Conservation (phyloP, 192 early-diverging fungal species). For the Backusella westeae region DNA sequence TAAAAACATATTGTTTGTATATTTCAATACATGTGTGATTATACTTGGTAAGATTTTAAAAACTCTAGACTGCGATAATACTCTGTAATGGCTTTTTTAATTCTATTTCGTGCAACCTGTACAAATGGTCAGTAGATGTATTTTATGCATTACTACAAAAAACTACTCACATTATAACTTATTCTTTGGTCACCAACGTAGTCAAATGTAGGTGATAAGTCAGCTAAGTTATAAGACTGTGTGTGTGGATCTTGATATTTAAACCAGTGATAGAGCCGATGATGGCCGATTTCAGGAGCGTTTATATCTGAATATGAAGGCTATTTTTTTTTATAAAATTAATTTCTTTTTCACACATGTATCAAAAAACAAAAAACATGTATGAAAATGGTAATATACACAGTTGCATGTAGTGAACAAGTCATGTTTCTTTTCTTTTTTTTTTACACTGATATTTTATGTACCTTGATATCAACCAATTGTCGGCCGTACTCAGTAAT, state of each 20-base stretch:
- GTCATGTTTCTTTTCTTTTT: too few species aligned
- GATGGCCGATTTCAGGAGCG: not conserved
- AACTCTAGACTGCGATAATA: slow-evolving; percentile 71
- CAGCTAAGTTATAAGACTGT: not conserved
- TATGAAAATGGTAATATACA: not conserved
- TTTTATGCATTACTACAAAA: not conserved
- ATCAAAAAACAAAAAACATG: too few species aligned
- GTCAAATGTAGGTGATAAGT: slow-evolving; percentile 3
- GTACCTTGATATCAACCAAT: not conserved
- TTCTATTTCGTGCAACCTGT: slow-evolving; percentile 19
- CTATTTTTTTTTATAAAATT: not conserved
- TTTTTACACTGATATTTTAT: not conserved
- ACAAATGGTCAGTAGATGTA: not conserved
- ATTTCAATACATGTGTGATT: not conserved
- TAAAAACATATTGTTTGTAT: not conserved
- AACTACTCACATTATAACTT: slow-evolving; percentile 3
- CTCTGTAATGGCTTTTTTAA: slow-evolving; percentile 72
- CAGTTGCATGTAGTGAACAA: too few species aligned
- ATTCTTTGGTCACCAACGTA: not conserved
- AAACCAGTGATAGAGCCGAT: slow-evolving; percentile 6
- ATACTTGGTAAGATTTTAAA: slow-evolving; percentile 65
- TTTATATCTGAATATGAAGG: not conserved
- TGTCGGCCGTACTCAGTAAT: slow-evolving; percentile 44
- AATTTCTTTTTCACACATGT: not conserved
- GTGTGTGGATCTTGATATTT: not conserved